Evolutionary conservation across 2,329 filamentous ascomycete genomes (phyloP).

Genomic region (Cladobotryum mycophilum): DNA sequence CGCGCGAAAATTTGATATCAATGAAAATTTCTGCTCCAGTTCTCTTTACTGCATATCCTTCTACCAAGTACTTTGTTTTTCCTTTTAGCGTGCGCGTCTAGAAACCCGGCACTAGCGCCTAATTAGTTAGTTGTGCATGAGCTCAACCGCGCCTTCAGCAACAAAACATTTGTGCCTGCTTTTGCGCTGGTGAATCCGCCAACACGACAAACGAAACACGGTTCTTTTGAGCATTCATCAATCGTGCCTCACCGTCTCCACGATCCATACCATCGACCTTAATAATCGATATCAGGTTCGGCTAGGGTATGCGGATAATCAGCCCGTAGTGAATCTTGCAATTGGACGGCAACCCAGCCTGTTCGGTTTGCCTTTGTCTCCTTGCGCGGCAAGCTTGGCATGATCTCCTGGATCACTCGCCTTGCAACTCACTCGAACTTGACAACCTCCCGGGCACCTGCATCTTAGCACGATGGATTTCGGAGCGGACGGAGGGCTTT

Average conservation of each 20-base stretch:
- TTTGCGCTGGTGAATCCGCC: conserved; percentile 5
- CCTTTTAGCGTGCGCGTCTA: background rate
- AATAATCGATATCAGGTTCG: too few species aligned
- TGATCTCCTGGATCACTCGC: background rate
- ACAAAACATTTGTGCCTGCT: conserved; percentile 10
- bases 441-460: background rate
- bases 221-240: background rate
- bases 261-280: background rate
- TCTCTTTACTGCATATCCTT: conserved; percentile 23
- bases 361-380: background rate
- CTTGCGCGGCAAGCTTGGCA: conserved; percentile 7
- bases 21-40: background rate
- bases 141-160: conserved; percentile 11
- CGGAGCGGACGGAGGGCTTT: conserved; percentile 20
- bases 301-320: too few species aligned
- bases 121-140: conserved; percentile 2
- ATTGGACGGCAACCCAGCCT: conserved; percentile 6
- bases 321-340: background rate
- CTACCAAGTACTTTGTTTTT: conserved; percentile 1
- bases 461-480: conserved; percentile 15
- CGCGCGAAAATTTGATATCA: conserved; percentile 19
- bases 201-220: background rate
- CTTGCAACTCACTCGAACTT: background rate
- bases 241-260: background rate
- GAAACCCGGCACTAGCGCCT: conserved; percentile 1